phyloP scores from a whole-genome alignment of 1,284 basidiomycete genomes.

The Trametes hirsuta region DNA sequence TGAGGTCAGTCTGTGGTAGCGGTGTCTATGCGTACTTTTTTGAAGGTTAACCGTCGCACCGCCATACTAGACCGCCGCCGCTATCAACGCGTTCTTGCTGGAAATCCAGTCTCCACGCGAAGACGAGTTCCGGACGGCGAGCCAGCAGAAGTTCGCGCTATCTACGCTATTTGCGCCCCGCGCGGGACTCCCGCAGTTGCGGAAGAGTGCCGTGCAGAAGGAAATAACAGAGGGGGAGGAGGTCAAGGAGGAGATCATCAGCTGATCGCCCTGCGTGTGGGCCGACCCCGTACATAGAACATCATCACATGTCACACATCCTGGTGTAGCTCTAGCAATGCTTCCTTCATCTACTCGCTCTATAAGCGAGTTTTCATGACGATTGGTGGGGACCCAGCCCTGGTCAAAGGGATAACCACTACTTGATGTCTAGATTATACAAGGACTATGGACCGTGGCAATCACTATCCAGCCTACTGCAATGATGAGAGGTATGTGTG shows the following conservation, averaged over 20 bases:
- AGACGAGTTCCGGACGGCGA: slow-evolving; percentile 61
- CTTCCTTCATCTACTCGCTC: background rate
- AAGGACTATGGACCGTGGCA: slow-evolving; percentile 3
- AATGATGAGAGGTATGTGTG: slow-evolving; percentile 2
- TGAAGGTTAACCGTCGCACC: background rate
- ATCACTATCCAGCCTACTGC: background rate
- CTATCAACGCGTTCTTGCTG: slow-evolving; percentile 50
- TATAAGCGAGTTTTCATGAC: no score
- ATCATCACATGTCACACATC: background rate
- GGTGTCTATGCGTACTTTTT: background rate
- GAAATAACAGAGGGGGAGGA: slow-evolving; percentile 16
- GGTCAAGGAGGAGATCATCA: slow-evolving; percentile 24
- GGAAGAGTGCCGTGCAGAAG: slow-evolving; percentile 28
- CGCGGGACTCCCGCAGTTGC: slow-evolving; percentile 46
- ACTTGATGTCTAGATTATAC: slow-evolving; percentile 8
- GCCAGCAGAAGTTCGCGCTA: slow-evolving; percentile 55
- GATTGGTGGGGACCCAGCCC: no score
- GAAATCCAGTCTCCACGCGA: slow-evolving; percentile 52
- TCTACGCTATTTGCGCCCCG: slow-evolving; percentile 67
- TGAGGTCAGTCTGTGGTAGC: slow-evolving; percentile 36
- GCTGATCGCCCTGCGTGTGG: slow-evolving; percentile 7
- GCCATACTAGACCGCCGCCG: slow-evolving; percentile 47
- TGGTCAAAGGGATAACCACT: no score
- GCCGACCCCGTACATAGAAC: background rate
- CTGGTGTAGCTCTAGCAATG: slow-evolving; percentile 7